These are phyloP conservation scores for Pyronema omphalodes DNA, from an alignment of 495 filamentous ascomycete genomes.

Conservation along the genomic window DNA sequence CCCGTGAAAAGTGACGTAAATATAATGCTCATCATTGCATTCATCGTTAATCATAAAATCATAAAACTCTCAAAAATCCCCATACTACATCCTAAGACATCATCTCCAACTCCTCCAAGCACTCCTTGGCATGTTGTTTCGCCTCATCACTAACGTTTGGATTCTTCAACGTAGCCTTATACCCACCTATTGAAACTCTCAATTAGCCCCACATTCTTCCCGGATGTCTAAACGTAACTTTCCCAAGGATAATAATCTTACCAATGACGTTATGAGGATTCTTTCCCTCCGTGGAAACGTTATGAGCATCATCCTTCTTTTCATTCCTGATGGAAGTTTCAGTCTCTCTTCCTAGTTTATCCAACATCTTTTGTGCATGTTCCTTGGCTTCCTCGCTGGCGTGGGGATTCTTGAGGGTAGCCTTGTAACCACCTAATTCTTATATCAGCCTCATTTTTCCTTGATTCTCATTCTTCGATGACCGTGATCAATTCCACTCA, in stretches of 20 bases:
- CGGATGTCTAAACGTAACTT: too few relatives aligned
- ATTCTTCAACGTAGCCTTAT: conserved; percentile 27
- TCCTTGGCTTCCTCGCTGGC: conserved; percentile 33
- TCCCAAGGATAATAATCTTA: background rate
- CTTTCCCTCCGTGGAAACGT: background rate
- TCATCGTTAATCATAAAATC: too few relatives aligned
- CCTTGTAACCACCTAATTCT: conserved; percentile 7
- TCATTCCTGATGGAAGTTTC: too few relatives aligned
- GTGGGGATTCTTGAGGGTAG: conserved; percentile 29
- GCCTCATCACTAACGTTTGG: conserved; percentile 33
- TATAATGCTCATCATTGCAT: too few relatives aligned
- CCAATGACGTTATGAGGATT: conserved; percentile 3
- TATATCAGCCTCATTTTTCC: too few relatives aligned
- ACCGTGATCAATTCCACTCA: too few relatives aligned
- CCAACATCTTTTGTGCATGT: conserved; percentile 27
- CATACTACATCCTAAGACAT: too few relatives aligned
- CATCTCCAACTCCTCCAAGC: conserved; percentile 12
- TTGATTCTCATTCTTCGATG: too few relatives aligned
- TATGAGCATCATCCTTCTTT: background rate
- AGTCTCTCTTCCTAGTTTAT: background rate
- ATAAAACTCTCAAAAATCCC: too few relatives aligned
- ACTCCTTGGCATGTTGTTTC: conserved; percentile 30
- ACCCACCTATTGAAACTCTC: conserved; percentile 1
- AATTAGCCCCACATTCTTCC: background rate
- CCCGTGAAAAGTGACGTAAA: too few relatives aligned